Evolutionary conservation across 148 eudicot genomes (phyloP).

Genomic region (Arbutus unedo): DNA sequence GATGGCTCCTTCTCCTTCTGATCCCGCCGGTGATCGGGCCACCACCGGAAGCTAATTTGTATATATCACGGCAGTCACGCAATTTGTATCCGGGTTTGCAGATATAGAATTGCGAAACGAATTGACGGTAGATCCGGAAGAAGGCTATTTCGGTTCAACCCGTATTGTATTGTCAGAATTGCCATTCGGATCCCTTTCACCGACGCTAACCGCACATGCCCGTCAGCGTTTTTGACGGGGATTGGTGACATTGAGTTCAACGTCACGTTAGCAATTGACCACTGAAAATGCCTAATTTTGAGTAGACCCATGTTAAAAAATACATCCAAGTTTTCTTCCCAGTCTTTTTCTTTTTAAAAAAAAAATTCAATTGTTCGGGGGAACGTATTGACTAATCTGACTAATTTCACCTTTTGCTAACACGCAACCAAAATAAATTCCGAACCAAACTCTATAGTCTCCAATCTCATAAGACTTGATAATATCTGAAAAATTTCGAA

Average conservation of each 20-base stretch:
- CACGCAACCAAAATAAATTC: too few relatives aligned
- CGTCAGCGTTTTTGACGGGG: background rate
- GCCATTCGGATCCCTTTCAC: background rate
- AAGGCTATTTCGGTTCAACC: background rate
- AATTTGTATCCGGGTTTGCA: background rate
- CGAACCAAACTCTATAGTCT: too few relatives aligned
- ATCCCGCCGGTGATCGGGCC: slow-evolving; percentile 15
- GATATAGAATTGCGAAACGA: background rate
- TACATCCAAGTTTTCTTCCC: too few relatives aligned
- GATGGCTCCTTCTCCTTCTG: background rate
- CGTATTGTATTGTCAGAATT: background rate
- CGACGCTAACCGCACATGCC: background rate
- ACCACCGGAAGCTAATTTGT: background rate
- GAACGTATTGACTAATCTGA: too few relatives aligned
- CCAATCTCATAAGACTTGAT: too few relatives aligned
- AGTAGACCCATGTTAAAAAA: too few relatives aligned
- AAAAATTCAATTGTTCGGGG: too few relatives aligned
- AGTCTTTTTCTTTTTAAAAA: too few relatives aligned
- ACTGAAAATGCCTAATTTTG: too few relatives aligned
- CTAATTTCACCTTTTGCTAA: too few relatives aligned
- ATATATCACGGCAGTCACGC: background rate
- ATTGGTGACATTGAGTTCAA: background rate
- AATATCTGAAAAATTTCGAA: too few relatives aligned
- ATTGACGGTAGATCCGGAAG: background rate
- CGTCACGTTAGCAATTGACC: too few relatives aligned